Evolutionary conservation across 352 stramenopile species (phyloP).

Genomic region (Phytopythium montanum): DNA sequence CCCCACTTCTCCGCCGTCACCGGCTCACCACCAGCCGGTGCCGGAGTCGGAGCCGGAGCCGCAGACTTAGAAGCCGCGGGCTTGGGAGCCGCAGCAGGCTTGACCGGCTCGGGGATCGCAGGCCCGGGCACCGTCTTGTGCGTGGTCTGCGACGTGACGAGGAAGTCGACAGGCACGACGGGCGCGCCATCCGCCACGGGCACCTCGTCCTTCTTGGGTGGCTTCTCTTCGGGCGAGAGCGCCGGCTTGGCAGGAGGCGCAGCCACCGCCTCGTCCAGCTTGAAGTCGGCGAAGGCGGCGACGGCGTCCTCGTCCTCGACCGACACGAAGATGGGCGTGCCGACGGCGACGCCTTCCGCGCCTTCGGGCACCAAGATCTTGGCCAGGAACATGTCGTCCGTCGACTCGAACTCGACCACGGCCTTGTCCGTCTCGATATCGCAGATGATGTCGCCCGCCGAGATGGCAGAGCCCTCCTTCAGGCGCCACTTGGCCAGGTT

Average conservation of each 20-base stretch:
- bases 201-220: conserved; percentile 68
- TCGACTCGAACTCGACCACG: conserved; percentile 98
- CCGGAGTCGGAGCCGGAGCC: conserved; percentile 13
- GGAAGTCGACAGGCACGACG: conserved; percentile 53
- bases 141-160: conserved; percentile 59
- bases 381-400: conserved; percentile 95
- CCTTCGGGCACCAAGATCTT: conserved; percentile 95
- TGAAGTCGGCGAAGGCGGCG: conserved; percentile 71
- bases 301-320: conserved; percentile 88
- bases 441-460: conserved; percentile 93
- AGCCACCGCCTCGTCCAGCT: conserved; percentile 51
- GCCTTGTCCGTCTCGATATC: conserved; percentile 99
- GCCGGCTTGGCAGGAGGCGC: conserved; percentile 28
- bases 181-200: conserved; percentile 41
- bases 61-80: conserved; percentile 18
- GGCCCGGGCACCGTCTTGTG: conserved; percentile 44
- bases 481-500: conserved; percentile 95
- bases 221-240: conserved; percentile 57
- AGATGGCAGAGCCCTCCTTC: conserved; percentile 92
- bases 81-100: conserved; percentile 13
- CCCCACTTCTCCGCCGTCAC: conserved; percentile 67
- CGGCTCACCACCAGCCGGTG: conserved; percentile 5
- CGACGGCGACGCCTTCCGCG: conserved; percentile 88
- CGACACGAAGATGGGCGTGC: conserved; percentile 95
- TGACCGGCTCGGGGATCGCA: conserved; percentile 33